Conservation (phyloP, 2,329 filamentous ascomycete genomes). For the Exophiala alcalophila region DNA sequence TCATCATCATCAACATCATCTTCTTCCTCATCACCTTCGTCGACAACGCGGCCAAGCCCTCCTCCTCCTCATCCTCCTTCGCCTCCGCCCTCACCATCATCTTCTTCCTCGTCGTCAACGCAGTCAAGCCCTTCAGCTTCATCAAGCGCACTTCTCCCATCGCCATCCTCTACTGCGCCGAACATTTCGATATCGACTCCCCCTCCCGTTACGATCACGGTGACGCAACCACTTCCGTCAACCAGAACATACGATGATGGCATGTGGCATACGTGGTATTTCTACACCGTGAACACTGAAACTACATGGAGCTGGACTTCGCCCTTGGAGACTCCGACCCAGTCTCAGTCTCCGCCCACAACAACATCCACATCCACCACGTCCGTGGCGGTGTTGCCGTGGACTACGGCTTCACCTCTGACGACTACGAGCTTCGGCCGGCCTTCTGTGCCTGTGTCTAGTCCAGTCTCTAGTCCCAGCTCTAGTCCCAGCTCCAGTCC, state of each 20-base stretch:
- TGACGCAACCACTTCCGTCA: slow-evolving; percentile 25
- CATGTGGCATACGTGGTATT: slow-evolving; percentile 35
- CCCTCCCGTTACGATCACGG: slow-evolving; percentile 21
- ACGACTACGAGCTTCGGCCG: background rate
- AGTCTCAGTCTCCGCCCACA: slow-evolving; percentile 6
- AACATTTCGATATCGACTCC: slow-evolving; percentile 3
- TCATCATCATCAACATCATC: too few species aligned
- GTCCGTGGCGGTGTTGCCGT: background rate
- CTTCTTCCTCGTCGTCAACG: background rate
- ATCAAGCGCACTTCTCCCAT: background rate
- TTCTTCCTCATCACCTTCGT: background rate
- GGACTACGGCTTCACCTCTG: background rate
- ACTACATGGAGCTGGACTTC: slow-evolving; percentile 5
- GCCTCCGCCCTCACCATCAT: slow-evolving; percentile 4
- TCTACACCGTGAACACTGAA: slow-evolving; percentile 19
- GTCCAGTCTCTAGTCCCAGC: too few species aligned
- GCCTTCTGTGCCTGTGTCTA: slow-evolving; percentile 2
- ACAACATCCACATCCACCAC: slow-evolving; percentile 1
- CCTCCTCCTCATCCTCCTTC: too few species aligned
- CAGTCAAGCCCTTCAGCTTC: background rate
- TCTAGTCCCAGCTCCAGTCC: too few species aligned
- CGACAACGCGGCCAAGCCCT: slow-evolving; percentile 3
- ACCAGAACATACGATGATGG: slow-evolving; percentile 32
- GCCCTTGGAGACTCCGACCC: slow-evolving; percentile 1
- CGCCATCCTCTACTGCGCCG: background rate